Evolutionary conservation across 352 stramenopile genomes (phyloP).

Genomic region (Pythium vanterpoolii): DNA sequence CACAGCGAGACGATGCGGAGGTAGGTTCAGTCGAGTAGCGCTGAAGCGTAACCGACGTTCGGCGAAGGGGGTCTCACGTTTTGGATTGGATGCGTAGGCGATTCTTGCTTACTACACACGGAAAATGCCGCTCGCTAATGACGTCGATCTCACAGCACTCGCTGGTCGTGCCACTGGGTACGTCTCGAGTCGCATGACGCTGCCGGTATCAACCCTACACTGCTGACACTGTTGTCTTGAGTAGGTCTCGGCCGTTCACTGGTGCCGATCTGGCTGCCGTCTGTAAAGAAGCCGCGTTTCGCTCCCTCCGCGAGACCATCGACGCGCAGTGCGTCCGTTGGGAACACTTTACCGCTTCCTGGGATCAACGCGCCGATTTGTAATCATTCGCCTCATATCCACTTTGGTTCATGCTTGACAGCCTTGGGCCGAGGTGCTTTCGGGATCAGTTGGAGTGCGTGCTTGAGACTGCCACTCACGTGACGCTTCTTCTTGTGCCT

Average conservation of each 20-base stretch:
- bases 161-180: conserved; percentile 38
- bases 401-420: conserved; percentile 12
- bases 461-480: conserved; percentile 12
- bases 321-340: conserved; percentile 32
- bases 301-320: conserved; percentile 63
- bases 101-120: conserved; percentile 65
- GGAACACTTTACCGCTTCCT: conserved; percentile 48
- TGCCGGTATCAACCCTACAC: not conserved
- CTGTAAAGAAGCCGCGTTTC: conserved; percentile 80
- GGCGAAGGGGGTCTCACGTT: not conserved
- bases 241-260: conserved; percentile 40
- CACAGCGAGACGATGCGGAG: conserved; percentile 37
- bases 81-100: conserved; percentile 27
- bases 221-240: not conserved
- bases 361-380: conserved; percentile 29
- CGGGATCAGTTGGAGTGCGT: conserved; percentile 21
- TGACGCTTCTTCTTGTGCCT: conserved; percentile 9
- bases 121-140: conserved; percentile 60
- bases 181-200: not conserved
- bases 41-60: not conserved
- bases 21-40: conserved; percentile 15
- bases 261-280: conserved; percentile 64
- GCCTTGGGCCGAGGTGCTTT: not conserved
- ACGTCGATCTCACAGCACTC: conserved; percentile 51
- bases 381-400: not conserved